These are phyloP conservation scores for Begonia masoniana DNA, from an alignment of 306 rosid genomes.

Conservation along the genomic window DNA sequence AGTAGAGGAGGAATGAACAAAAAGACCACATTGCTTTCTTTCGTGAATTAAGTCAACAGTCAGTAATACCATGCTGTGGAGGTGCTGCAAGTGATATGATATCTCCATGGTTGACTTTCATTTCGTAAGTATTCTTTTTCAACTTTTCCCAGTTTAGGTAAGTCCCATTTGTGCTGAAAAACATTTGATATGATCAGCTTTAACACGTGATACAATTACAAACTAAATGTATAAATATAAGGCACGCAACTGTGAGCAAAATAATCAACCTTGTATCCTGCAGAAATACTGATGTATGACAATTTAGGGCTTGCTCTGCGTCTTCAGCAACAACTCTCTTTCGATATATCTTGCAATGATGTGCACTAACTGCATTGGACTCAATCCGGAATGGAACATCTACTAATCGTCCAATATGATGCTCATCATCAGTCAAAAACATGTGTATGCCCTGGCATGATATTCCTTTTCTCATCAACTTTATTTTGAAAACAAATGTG, in stretches of 20 bases:
- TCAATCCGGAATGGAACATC: constrained; percentile 65
- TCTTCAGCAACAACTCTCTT: constrained; percentile 31
- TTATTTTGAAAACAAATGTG: too few species aligned
- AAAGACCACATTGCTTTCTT: not conserved
- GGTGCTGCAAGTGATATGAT: constrained; percentile 79
- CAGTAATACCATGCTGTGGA: constrained; percentile 61
- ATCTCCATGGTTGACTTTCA: constrained; percentile 73
- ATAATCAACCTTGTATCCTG: constrained; percentile 66
- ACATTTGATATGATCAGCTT: constrained; percentile 16
- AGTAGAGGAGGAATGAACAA: too few species aligned
- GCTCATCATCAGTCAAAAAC: constrained; percentile 58
- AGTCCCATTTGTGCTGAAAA: constrained; percentile 80
- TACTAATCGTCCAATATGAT: constrained; percentile 51
- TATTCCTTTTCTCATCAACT: not conserved
- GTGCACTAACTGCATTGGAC: constrained; percentile 52
- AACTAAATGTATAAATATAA: not conserved
- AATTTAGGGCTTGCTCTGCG: constrained; percentile 15
- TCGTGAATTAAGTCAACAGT: not conserved
- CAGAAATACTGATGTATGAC: constrained; percentile 31
- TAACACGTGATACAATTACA: not conserved
- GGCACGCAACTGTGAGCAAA: not conserved
- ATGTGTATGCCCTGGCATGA: constrained; percentile 63
- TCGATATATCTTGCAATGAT: constrained; percentile 65
- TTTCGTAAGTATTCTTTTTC: constrained; percentile 42
- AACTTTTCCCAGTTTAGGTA: constrained; percentile 75